phyloP scores from a whole-genome alignment of 768 basidiomycete species.

The Glaciozyma antarctica region DNA sequence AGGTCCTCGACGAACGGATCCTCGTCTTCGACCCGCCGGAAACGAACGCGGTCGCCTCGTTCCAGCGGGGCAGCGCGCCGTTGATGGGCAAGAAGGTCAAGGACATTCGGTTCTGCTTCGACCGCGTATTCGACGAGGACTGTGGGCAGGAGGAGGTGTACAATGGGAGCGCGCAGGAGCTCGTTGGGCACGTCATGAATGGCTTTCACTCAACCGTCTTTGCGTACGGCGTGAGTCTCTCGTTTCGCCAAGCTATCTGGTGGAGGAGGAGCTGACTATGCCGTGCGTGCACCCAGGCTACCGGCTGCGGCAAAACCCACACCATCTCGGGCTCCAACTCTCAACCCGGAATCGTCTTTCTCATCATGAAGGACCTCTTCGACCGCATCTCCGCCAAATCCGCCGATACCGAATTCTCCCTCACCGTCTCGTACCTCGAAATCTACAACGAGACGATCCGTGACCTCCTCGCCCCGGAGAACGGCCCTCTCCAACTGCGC shows the following conservation, averaged over 20 bases:
- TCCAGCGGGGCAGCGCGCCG: slow-evolving; percentile 65
- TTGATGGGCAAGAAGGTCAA: slow-evolving; percentile 74
- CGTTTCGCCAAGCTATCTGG: not conserved
- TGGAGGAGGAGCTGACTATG: not conserved
- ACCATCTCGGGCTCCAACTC: slow-evolving; percentile 86
- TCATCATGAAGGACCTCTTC: slow-evolving; percentile 95
- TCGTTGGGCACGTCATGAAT: slow-evolving; percentile 74
- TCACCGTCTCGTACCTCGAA: slow-evolving; percentile 79
- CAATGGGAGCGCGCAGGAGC: slow-evolving; percentile 69
- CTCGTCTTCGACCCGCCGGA: slow-evolving; percentile 94
- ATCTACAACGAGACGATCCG: slow-evolving; percentile 99
- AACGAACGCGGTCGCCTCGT: slow-evolving; percentile 66
- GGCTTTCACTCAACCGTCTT: slow-evolving; percentile 97
- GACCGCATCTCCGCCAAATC: slow-evolving; percentile 77
- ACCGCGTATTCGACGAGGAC: slow-evolving; percentile 75
- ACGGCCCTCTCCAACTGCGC: slow-evolving; percentile 79
- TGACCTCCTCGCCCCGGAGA: slow-evolving; percentile 71
- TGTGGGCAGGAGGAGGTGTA: slow-evolving; percentile 80
- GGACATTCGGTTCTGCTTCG: slow-evolving; percentile 94
- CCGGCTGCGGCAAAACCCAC: slow-evolving; percentile 99
- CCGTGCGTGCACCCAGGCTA: slow-evolving; percentile 54
- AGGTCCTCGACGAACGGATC: slow-evolving; percentile 87
- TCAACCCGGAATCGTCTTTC: slow-evolving; percentile 89
- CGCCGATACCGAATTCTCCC: slow-evolving; percentile 71
- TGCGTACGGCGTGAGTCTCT: slow-evolving; percentile 78